Percentiles rank a stretch among this genome's conserved stretches.
Conservation (phyloP, 805 yeast species). For the Spathaspora hagerdaliae region DNA sequence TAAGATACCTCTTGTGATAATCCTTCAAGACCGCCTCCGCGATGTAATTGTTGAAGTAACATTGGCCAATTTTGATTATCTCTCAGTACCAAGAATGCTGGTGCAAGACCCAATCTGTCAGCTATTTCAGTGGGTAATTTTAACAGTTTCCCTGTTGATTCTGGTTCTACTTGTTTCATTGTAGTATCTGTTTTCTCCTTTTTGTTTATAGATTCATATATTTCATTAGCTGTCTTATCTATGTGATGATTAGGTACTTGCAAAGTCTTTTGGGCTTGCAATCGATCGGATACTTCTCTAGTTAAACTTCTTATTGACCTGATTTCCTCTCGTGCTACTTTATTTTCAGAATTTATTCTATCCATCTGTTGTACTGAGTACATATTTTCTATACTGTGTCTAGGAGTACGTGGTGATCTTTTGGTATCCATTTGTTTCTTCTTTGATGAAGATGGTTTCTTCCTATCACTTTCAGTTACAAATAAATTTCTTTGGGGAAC, state of each 20-base stretch:
- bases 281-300: not conserved
- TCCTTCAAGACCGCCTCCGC: conserved; percentile 32
- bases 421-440: not conserved
- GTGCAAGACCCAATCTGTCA: conserved; percentile 35
- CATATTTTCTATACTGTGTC: no score
- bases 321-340: no score
- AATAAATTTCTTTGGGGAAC: not conserved
- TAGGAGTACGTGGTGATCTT: no score
- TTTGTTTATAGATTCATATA: not conserved
- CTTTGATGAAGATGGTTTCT: not conserved
- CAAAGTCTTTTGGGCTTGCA: not conserved
- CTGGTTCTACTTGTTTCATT: not conserved
- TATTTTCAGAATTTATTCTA: no score
- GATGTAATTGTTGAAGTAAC: conserved; percentile 35
- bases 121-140: conserved; percentile 29
- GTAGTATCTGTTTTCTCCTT: not conserved
- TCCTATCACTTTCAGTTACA: not conserved
- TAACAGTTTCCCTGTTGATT: not conserved
- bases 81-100: conserved; percentile 35
- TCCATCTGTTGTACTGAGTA: no score
- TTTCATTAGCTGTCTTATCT: not conserved
- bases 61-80: conserved; percentile 45
- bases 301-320: not conserved
- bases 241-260: not conserved
- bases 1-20: conserved; percentile 30